Percentiles rank a stretch among this genome's conserved stretches.
Conservation (phyloP, 2,329 filamentous ascomycete genomes). For the Thermoascus crustaceus region DNA sequence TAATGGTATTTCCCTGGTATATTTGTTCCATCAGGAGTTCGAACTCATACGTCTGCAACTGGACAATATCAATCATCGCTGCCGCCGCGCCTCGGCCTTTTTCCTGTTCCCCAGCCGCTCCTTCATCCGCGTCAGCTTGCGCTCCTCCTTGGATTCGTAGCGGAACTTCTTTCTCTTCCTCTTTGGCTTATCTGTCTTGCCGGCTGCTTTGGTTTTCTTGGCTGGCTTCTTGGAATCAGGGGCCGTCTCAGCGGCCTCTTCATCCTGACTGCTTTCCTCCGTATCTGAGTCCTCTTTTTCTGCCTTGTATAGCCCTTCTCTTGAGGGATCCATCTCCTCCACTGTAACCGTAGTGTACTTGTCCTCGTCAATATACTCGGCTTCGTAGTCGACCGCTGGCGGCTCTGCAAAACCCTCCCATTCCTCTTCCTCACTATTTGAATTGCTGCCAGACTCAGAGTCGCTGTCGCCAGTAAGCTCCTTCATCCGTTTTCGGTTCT, state of each 20-base stretch:
- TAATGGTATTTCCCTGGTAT: conserved; percentile 2
- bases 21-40: background rate
- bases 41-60: background rate
- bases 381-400: conserved; percentile 65
- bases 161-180: conserved; percentile 87
- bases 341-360: conserved; percentile 92
- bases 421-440: conserved; percentile 42
- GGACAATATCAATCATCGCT: conserved; percentile 25
- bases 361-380: conserved; percentile 94
- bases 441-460: conserved; percentile 21
- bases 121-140: conserved; percentile 54
- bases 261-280: conserved; percentile 16
- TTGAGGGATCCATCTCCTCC: conserved; percentile 73
- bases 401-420: conserved; percentile 56
- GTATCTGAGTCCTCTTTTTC: conserved; percentile 23
- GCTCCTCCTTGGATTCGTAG: conserved; percentile 82
- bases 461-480: conserved; percentile 46
- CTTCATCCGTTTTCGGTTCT: conserved; percentile 62
- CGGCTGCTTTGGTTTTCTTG: conserved; percentile 42
- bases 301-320: conserved; percentile 60
- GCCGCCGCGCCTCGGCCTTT: conserved; percentile 52
- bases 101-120: conserved; percentile 63
- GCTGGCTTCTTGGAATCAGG: conserved; percentile 25
- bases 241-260: conserved; percentile 25
- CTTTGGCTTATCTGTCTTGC: conserved; percentile 49